A percentile compares a stretch with the other conserved stretches of the same genome.
These are phyloP conservation scores for Herpetomonas samuelpessoai DNA, from an alignment of 208 protist genomes.

Conservation along the genomic window DNA sequence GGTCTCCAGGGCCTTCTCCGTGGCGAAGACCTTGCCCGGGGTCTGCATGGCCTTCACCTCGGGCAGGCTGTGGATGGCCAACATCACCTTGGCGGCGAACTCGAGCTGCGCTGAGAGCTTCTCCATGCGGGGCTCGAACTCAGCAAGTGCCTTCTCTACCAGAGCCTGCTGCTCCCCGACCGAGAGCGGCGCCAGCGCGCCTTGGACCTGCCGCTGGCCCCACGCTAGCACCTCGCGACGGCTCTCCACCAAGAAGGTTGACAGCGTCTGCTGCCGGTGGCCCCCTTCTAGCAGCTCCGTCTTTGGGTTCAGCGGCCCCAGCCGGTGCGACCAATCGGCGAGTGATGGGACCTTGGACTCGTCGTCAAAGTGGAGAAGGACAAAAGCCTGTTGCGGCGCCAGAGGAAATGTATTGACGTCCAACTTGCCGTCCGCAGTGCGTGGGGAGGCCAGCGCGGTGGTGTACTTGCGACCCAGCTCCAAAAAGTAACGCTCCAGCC, in stretches of 20 bases:
- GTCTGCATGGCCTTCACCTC: slow-evolving; percentile 56
- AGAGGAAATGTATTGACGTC: neutral
- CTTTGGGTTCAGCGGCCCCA: slow-evolving; percentile 24
- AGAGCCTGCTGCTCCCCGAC: slow-evolving; percentile 32
- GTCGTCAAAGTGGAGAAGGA: slow-evolving; percentile 26
- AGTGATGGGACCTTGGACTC: slow-evolving; percentile 32
- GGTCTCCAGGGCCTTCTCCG: slow-evolving; percentile 25
- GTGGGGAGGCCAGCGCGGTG: neutral
- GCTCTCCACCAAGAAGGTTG: slow-evolving; percentile 6
- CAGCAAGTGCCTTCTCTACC: slow-evolving; percentile 14
- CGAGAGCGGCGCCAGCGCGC: slow-evolving; percentile 28
- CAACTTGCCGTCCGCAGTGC: neutral
- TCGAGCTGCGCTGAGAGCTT: slow-evolving; percentile 34
- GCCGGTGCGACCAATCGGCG: slow-evolving; percentile 31
- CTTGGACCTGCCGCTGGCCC: slow-evolving; percentile 15
- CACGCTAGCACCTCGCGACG: slow-evolving; percentile 12
- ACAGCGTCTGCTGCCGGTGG: slow-evolving; percentile 5
- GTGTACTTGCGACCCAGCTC: neutral
- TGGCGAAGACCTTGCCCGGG: slow-evolving; percentile 25
- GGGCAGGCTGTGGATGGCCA: slow-evolving; percentile 42
- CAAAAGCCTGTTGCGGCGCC: slow-evolving; percentile 15
- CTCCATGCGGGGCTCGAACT: slow-evolving; percentile 14
- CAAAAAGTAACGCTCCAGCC: slow-evolving; percentile 16
- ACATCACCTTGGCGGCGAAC: slow-evolving; percentile 50
- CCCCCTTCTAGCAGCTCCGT: slow-evolving; percentile 13